phyloP scores from a whole-genome alignment of 176 grass and related monocot species.

The Triticum monococcum region DNA sequence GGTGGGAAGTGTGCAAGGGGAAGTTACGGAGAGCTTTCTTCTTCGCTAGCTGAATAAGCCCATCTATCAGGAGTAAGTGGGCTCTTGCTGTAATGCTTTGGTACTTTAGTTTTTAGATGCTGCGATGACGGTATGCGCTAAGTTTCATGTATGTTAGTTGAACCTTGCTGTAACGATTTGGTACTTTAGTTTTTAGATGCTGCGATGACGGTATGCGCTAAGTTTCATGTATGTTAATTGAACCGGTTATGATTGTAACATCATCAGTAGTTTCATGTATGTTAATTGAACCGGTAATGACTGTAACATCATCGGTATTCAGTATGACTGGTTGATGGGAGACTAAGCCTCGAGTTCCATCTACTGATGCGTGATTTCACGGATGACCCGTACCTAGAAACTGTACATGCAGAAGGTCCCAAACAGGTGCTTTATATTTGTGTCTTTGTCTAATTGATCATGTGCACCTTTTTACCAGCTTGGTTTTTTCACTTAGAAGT shows the following conservation, averaged over 20 bases:
- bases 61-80: not conserved
- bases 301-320: not conserved
- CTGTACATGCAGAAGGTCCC: too few relatives aligned
- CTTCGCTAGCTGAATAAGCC: not conserved
- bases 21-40: slow-evolving; percentile 9
- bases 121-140: not conserved
- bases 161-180: not conserved
- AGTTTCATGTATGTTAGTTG: not conserved
- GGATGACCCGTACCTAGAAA: too few relatives aligned
- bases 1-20: not conserved
- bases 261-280: not conserved
- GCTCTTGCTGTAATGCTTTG: not conserved
- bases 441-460: too few relatives aligned
- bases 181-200: not conserved
- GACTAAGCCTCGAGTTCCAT: not conserved
- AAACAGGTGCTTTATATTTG: too few relatives aligned
- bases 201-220: not conserved
- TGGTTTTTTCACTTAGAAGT: too few relatives aligned
- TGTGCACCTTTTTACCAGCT: too few relatives aligned
- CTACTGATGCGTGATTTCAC: not conserved
- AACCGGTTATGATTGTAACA: too few relatives aligned
- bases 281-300: not conserved
- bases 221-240: too few relatives aligned
- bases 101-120: not conserved
- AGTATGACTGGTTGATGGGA: not conserved